Conservation (phyloP, 208 protist species). For the Trypanosoma melophagium region DNA sequence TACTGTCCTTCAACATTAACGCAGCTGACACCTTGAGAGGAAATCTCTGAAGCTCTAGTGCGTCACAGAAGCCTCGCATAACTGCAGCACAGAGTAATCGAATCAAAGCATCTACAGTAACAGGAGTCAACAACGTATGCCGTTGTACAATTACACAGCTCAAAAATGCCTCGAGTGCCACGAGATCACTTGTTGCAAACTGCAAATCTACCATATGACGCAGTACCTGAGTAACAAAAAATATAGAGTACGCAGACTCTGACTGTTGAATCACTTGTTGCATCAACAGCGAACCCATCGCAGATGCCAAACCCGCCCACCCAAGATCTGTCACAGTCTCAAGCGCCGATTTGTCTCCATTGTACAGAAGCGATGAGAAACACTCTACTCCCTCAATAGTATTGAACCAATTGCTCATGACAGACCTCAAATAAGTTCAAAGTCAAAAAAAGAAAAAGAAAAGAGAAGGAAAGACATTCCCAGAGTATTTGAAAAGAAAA, state of each 20-base stretch:
- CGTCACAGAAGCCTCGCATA: constrained; percentile 22
- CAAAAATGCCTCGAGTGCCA: constrained; percentile 23
- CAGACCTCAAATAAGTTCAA: background rate
- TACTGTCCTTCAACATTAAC: background rate
- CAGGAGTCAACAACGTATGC: constrained; percentile 12
- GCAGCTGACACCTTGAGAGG: constrained; percentile 8
- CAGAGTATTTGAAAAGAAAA: background rate
- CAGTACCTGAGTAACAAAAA: constrained; percentile 50
- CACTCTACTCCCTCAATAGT: constrained; percentile 28
- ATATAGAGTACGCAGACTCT: constrained; percentile 44
- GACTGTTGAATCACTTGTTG: constrained; percentile 48
- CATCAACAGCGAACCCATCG: constrained; percentile 32
- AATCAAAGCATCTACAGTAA: constrained; percentile 18
- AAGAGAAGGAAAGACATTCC: constrained; percentile 1
- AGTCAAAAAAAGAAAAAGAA: constrained; percentile 13
- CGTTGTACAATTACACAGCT: constrained; percentile 27
- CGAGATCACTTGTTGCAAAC: constrained; percentile 20
- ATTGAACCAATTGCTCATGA: constrained; percentile 13
- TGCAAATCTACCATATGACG: constrained; percentile 40
- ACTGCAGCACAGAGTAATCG: constrained; percentile 25
- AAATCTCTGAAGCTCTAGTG: constrained; percentile 19
- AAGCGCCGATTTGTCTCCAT: constrained; percentile 31
- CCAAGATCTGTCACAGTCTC: constrained; percentile 28
- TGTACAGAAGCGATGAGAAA: constrained; percentile 31
- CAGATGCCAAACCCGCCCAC: constrained; percentile 25